Evolutionary conservation across 805 yeast genomes (phyloP).

Genomic region (Candida railenensis): DNA sequence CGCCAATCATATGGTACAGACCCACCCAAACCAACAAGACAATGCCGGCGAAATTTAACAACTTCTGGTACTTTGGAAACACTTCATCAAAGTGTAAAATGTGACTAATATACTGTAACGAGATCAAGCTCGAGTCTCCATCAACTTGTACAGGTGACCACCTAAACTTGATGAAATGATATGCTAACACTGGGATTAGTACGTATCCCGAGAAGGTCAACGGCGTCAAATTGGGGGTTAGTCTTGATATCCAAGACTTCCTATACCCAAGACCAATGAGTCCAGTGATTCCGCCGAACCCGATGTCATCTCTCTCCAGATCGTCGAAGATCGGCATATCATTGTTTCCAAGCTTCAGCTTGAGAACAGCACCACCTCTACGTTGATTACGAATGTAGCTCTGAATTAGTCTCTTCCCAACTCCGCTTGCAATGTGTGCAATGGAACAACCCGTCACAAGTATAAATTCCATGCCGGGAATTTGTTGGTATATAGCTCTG

Average conservation of each 20-base stretch:
- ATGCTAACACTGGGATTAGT: slow-evolving; percentile 41
- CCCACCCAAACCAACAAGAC: slow-evolving; percentile 34
- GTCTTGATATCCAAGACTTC: slow-evolving; percentile 42
- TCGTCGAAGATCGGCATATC: slow-evolving; percentile 22
- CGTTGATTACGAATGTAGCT: slow-evolving; percentile 22
- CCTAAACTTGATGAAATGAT: slow-evolving; percentile 51
- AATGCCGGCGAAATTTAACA: slow-evolving; percentile 32
- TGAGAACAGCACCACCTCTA: neutral
- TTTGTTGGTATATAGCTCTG: slow-evolving; percentile 56
- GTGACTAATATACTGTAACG: slow-evolving; percentile 51
- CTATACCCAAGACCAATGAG: slow-evolving; percentile 55
- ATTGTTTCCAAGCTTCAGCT: neutral
- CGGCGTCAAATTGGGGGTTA: slow-evolving; percentile 52
- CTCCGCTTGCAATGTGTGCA: slow-evolving; percentile 55
- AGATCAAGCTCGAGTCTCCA: slow-evolving; percentile 62
- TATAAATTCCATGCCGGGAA: slow-evolving; percentile 47
- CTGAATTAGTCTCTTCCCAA: slow-evolving; percentile 41
- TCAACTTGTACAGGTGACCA: slow-evolving; percentile 52
- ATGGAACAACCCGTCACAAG: slow-evolving; percentile 47
- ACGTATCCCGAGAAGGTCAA: slow-evolving; percentile 60
- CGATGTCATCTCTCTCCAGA: slow-evolving; percentile 45
- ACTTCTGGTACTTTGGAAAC: slow-evolving; percentile 11
- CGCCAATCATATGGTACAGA: slow-evolving; percentile 56
- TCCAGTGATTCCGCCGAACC: slow-evolving; percentile 63
- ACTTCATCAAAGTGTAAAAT: slow-evolving; percentile 16